A percentile compares a stretch with the other conserved stretches of the same genome.
Evolutionary conservation across 2,329 filamentous ascomycete genomes (phyloP).

Genomic region (Hypoxylon sp.): DNA sequence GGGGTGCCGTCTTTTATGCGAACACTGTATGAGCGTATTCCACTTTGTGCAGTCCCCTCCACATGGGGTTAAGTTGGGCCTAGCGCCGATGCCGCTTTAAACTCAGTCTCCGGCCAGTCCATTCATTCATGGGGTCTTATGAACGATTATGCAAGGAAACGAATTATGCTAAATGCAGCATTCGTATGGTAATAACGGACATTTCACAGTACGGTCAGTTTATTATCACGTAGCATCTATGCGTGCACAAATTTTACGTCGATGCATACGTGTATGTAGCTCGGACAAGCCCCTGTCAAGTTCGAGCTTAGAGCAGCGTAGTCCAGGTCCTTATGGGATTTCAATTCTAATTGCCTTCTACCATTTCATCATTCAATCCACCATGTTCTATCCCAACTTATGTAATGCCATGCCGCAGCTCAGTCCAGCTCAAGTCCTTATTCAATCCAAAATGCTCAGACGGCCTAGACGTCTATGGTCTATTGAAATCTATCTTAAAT

Average conservation of each 20-base stretch:
- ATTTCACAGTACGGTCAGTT: too few species aligned
- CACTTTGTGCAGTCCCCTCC: slow-evolving; percentile 19
- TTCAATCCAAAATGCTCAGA: neutral
- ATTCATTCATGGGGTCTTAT: too few species aligned
- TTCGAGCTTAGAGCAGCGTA: too few species aligned
- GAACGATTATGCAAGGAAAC: too few species aligned
- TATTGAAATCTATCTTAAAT: neutral
- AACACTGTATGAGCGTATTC: slow-evolving; percentile 29
- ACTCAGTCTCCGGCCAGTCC: too few species aligned
- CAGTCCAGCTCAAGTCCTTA: neutral
- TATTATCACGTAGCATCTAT: too few species aligned
- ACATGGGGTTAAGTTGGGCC: too few species aligned
- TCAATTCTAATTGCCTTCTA: neutral
- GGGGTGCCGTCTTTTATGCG: slow-evolving; percentile 5
- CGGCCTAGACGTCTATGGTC: neutral
- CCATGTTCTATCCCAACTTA: neutral
- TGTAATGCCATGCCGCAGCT: neutral
- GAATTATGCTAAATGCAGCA: too few species aligned
- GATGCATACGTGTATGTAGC: slow-evolving; percentile 7
- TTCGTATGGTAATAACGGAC: too few species aligned
- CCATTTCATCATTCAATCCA: slow-evolving; percentile 4
- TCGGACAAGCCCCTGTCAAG: too few species aligned
- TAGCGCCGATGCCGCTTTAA: too few species aligned
- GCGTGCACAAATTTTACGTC: too few species aligned
- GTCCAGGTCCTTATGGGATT: neutral